Conservation (phyloP, 805 yeast genomes). For the Monosporozyma siamensis region DNA sequence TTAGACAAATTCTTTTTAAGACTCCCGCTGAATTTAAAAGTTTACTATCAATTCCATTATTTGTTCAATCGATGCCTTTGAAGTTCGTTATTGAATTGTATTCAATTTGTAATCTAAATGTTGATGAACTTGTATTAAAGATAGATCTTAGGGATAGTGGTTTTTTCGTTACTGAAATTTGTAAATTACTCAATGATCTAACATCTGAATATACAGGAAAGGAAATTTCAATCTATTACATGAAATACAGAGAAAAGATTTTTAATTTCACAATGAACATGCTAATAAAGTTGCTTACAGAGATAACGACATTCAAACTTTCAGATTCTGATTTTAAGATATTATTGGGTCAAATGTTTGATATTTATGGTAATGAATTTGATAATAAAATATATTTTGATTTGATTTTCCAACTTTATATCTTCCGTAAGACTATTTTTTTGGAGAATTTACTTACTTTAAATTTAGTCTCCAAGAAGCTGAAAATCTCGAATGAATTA, state of each 20-base stretch:
- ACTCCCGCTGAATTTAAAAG: conserved; percentile 27
- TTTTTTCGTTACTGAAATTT: conserved; percentile 1
- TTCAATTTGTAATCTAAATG: conserved; percentile 23
- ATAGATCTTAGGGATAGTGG: conserved; percentile 14
- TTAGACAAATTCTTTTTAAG: conserved; percentile 19
- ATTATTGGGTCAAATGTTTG: conserved; percentile 11
- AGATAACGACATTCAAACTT: neutral
- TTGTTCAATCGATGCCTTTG: conserved; percentile 24
- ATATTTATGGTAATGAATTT: conserved; percentile 25
- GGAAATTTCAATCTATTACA: conserved; percentile 19
- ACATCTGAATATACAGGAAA: conserved; percentile 8
- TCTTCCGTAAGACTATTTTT: conserved; percentile 9
- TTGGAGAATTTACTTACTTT: conserved; percentile 9
- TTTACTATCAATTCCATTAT: conserved; percentile 18
- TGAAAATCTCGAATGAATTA: conserved; percentile 23
- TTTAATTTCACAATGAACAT: conserved; percentile 20
- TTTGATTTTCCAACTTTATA: conserved; percentile 13
- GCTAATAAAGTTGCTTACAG: conserved; percentile 2
- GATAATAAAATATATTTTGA: conserved; percentile 19
- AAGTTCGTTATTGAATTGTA: conserved; percentile 24
- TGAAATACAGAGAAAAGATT: conserved; percentile 23
- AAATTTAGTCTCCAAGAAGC: conserved; percentile 18
- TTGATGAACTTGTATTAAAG: conserved; percentile 11
- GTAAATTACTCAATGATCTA: conserved; percentile 13
- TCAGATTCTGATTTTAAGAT: conserved; percentile 1